Evolutionary conservation across 116 monocot species (phyloP).

Genomic region (Cymodocea nodosa): DNA sequence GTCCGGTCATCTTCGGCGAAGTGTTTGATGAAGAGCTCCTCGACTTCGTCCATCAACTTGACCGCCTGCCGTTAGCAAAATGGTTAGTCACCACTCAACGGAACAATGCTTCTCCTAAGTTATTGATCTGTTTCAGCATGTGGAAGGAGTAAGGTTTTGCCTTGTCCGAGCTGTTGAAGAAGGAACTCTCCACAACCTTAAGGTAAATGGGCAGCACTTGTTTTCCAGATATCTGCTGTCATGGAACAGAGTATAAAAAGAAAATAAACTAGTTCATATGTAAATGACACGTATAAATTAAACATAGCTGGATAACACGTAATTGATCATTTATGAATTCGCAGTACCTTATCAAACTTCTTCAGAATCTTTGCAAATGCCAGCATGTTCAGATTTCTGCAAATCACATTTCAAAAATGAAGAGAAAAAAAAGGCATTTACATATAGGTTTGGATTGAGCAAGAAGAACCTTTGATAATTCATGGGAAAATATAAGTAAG

Average conservation of each 20-base stretch:
- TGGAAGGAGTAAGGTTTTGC: slow-evolving; percentile 10
- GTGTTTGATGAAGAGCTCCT: slow-evolving; percentile 72
- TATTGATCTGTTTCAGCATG: not conserved
- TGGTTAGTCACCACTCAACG: too few relatives aligned
- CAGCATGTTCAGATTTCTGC: slow-evolving; percentile 87
- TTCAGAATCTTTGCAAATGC: slow-evolving; percentile 97
- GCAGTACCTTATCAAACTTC: slow-evolving; percentile 87
- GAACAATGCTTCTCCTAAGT: too few relatives aligned
- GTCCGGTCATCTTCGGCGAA: slow-evolving; percentile 58
- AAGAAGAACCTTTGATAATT: not conserved
- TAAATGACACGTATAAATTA: too few relatives aligned
- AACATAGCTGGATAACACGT: too few relatives aligned
- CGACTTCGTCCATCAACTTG: slow-evolving; percentile 75
- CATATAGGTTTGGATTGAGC: too few relatives aligned
- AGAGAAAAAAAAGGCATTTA: too few relatives aligned
- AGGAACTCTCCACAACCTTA: slow-evolving; percentile 92
- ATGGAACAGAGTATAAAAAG: not conserved
- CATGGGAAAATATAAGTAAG: not conserved
- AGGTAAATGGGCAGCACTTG: slow-evolving; percentile 67
- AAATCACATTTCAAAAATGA: not conserved
- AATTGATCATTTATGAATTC: too few relatives aligned
- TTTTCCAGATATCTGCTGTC: slow-evolving; percentile 53
- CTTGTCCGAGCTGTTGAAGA: slow-evolving; percentile 97
- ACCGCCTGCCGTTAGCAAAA: slow-evolving; percentile 24
- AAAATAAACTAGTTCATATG: not conserved